Evolutionary conservation across 2,329 filamentous ascomycete species (phyloP).

Genomic region (Epichloe coenophiala): DNA sequence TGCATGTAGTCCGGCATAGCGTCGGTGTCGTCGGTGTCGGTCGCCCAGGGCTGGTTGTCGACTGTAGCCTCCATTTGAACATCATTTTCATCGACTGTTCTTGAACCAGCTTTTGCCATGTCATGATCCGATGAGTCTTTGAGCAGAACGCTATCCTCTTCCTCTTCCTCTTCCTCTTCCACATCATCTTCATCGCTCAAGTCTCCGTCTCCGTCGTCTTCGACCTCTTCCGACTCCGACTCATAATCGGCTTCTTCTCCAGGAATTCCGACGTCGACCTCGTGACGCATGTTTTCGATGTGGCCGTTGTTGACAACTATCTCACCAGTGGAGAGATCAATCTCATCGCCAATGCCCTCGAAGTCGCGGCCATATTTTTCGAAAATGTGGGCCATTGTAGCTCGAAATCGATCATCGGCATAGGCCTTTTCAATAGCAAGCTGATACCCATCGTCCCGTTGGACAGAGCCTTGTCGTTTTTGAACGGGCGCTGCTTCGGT

Average conservation of each 20-base stretch:
- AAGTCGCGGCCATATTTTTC: conserved; percentile 80
- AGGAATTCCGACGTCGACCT: conserved; percentile 31
- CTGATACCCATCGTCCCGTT: conserved; percentile 39
- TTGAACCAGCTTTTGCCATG: not conserved
- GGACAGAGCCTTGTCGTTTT: conserved; percentile 31
- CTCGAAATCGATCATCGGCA: conserved; percentile 62
- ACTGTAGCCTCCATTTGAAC: conserved; percentile 6
- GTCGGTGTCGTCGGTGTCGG: conserved; percentile 1
- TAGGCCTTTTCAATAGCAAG: conserved; percentile 48
- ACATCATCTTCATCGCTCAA: conserved; percentile 3
- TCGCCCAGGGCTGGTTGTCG: conserved; percentile 1
- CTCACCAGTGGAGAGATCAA: conserved; percentile 68
- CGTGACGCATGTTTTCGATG: conserved; percentile 46
- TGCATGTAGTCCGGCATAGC: conserved; percentile 3
- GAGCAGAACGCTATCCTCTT: conserved; percentile 21
- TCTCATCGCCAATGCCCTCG: conserved; percentile 72
- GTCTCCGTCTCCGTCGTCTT: conserved; percentile 10
- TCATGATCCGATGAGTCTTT: conserved; percentile 18
- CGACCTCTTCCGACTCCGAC: not conserved
- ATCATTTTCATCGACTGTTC: conserved; percentile 2
- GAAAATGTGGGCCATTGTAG: conserved; percentile 79
- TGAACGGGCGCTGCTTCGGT: conserved; percentile 35
- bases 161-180: conserved; percentile 10
- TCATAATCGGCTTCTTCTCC: not conserved
- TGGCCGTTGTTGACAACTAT: conserved; percentile 91